Conservation (phyloP, 257 asterid species). For the Plectranthus barbatus region DNA sequence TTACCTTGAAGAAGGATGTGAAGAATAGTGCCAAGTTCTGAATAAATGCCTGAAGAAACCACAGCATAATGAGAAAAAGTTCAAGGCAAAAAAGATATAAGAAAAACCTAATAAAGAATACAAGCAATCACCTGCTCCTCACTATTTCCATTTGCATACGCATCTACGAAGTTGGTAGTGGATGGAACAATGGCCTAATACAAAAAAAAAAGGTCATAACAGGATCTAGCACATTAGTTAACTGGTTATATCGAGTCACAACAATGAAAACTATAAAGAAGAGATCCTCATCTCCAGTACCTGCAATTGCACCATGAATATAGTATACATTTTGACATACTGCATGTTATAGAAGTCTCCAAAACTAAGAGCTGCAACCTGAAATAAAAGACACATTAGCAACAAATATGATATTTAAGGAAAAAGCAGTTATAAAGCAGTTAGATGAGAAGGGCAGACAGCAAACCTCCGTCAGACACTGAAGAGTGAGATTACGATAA, state of each 20-base stretch:
- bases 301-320: conserved; percentile 86
- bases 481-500: conserved; percentile 89
- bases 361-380: conserved; percentile 83
- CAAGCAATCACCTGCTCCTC: conserved; percentile 77
- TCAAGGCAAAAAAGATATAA: neutral
- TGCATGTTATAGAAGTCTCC: conserved; percentile 71
- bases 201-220: neutral
- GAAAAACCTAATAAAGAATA: neutral
- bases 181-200: conserved; percentile 57
- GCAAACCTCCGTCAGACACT: conserved; percentile 88
- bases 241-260: conserved; percentile 1
- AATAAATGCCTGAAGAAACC: conserved; percentile 64
- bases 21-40: conserved; percentile 93
- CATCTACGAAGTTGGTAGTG: conserved; percentile 58
- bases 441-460: neutral
- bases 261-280: neutral
- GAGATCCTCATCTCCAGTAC: conserved; percentile 24
- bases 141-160: conserved; percentile 71
- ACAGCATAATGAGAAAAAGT: conserved; percentile 10
- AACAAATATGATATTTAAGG: neutral
- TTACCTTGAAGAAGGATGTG: conserved; percentile 91
- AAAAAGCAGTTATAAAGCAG: conserved; percentile 2
- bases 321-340: conserved; percentile 61
- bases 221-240: conserved; percentile 10
- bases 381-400: conserved; percentile 18